Evolutionary conservation across 768 basidiomycete genomes (phyloP), one percentile per base, ranked within the genome.

Genomic region (Russula sp.): DNA sequence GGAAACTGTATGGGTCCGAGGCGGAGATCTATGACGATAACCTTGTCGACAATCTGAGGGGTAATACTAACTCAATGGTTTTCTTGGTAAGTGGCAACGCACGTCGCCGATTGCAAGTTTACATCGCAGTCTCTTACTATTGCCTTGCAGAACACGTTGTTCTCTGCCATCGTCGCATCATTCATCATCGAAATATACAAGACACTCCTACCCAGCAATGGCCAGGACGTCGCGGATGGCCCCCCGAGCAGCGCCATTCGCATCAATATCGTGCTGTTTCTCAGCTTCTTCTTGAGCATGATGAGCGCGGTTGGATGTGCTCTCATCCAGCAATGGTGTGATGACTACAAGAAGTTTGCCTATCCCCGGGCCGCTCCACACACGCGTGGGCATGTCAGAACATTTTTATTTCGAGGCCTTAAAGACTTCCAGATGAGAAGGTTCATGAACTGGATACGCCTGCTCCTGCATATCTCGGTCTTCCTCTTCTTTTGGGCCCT

Each of bases 111-210:
- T 42, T 42, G 1, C 16, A 14, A 18, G 6, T 44, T 7, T 18
- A 44, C 20, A 20, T 44, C 42, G 11, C 20, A 30, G 10, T 11
- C 34, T 28, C 46, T 55, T 48, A 48, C 26, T 1, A 40, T 48
- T 34, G n/a, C n/a, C 3, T 48, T 20, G 9, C n/a, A 64, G 63
- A 59, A 38, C 40, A 42, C 65, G 20, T 20, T 70, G 14, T 70
- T 70, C 59, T 67, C 69, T n/a, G 56, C 65, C 24, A 69, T 64
- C 24, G 61, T 69, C 36, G 61, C 68, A 36, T 52, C 62, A 34
- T 69, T 70, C 24, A 61, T 70, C 48, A 62, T 69, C 46, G 62
- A 69, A 54, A 64, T 56, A 49, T 70, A 70, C 59, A 61, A 66
- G 51, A 55, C 20, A 0, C 52, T 70, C 18, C 57, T 53, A 18